Evolutionary conservation across 768 basidiomycete species (phyloP).

Genomic region (Amanita inopinata): DNA sequence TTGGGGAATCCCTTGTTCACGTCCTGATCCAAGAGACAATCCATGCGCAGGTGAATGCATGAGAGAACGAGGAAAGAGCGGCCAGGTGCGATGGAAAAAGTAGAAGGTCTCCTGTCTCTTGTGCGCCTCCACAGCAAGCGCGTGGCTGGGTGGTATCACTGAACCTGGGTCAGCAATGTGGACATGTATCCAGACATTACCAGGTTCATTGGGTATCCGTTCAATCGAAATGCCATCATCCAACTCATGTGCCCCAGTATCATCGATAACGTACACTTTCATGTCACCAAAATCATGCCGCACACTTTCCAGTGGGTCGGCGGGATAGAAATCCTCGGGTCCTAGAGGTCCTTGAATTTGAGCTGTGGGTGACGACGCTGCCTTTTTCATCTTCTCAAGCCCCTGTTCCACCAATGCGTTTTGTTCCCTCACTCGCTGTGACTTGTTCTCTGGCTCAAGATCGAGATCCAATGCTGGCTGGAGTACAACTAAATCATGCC

Average conservation of each 20-base stretch:
- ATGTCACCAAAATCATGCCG: conserved; percentile 82
- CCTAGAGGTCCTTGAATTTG: conserved; percentile 28
- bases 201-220: conserved; percentile 45
- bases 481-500: conserved; percentile 58
- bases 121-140: conserved; percentile 48
- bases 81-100: conserved; percentile 48
- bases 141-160: conserved; percentile 61
- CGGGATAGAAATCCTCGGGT: conserved; percentile 52
- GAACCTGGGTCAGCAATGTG: conserved; percentile 92
- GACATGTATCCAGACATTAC: conserved; percentile 70
- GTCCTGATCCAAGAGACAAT: conserved; percentile 29
- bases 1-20: conserved; percentile 29
- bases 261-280: conserved; percentile 84
- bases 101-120: conserved; percentile 48
- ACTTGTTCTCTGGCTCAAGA: conserved; percentile 22
- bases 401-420: conserved; percentile 22
- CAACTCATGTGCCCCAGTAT: conserved; percentile 67
- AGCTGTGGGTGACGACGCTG: background rate
- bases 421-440: conserved; percentile 15
- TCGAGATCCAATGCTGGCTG: conserved; percentile 27
- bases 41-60: conserved; percentile 32
- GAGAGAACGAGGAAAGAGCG: conserved; percentile 63
- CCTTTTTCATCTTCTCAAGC: conserved; percentile 9
- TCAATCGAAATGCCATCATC: conserved; percentile 93
- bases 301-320: conserved; percentile 57